Conservation (phyloP, 2,329 filamentous ascomycete species). For the Claviceps pazoutovae region DNA sequence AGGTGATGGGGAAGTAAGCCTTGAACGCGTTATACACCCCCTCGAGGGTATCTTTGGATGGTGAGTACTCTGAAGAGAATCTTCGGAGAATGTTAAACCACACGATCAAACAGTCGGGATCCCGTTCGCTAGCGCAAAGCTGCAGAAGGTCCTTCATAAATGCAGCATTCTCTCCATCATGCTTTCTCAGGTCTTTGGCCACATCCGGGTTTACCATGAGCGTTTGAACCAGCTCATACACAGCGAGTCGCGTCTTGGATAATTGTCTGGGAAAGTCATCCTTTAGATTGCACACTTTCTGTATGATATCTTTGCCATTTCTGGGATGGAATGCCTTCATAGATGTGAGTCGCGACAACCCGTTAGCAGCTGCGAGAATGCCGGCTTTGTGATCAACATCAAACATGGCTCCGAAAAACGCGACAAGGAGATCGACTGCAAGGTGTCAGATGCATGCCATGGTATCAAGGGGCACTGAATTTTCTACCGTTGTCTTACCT, state of each 20-base stretch:
- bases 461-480: not conserved
- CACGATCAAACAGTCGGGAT: conserved; percentile 40
- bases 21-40: conserved; percentile 42
- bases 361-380: conserved; percentile 38
- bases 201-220: conserved; percentile 31
- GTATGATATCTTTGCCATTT: conserved; percentile 34
- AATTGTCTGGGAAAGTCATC: conserved; percentile 44
- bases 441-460: not conserved
- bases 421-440: conserved; percentile 31
- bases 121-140: conserved; percentile 40
- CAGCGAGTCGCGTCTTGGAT: conserved; percentile 34
- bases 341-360: conserved; percentile 32
- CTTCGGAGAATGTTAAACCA: conserved; percentile 39
- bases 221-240: conserved; percentile 34
- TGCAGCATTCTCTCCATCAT: conserved; percentile 25
- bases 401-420: conserved; percentile 46
- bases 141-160: conserved; percentile 37
- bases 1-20: conserved; percentile 46
- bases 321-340: conserved; percentile 38
- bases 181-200: conserved; percentile 28
- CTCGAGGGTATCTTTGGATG: conserved; percentile 30
- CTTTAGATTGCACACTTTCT: conserved; percentile 34
- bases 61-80: conserved; percentile 31
- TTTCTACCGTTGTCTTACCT: conserved; percentile 16
- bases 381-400: conserved; percentile 46